Evolutionary conservation across 169 alveolate genomes (phyloP).

Genomic region (Plasmodium chabaudi): DNA sequence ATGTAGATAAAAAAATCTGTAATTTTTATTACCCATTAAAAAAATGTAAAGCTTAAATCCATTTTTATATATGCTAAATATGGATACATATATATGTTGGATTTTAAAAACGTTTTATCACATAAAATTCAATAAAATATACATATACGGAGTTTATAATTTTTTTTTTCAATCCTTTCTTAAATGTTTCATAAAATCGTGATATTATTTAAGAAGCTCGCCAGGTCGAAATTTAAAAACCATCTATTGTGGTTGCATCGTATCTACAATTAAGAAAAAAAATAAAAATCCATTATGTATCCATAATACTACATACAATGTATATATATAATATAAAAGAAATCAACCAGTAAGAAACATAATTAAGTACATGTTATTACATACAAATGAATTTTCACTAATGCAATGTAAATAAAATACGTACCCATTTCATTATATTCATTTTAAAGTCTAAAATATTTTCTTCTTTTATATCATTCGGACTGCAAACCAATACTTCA

Average conservation of each 20-base stretch:
- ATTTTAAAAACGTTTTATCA: no score
- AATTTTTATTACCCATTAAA: no score
- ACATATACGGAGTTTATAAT: no score
- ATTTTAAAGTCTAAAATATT: slow-evolving; percentile 8
- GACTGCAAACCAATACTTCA: slow-evolving; percentile 56
- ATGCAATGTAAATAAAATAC: not conserved
- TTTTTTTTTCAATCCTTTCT: not conserved
- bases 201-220: slow-evolving; percentile 20
- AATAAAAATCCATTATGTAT: not conserved
- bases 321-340: not conserved
- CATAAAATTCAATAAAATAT: no score
- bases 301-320: not conserved
- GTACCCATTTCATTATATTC: slow-evolving; percentile 27
- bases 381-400: not conserved
- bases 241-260: slow-evolving; percentile 22
- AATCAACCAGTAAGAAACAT: not conserved
- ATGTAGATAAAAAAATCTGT: no score
- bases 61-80: no score
- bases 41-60: no score
- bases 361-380: not conserved
- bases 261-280: slow-evolving; percentile 11
- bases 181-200: slow-evolving; percentile 14
- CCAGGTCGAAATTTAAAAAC: slow-evolving; percentile 56
- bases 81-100: no score
- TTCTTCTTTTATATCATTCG: slow-evolving; percentile 15